Evolutionary conservation across 2,329 filamentous ascomycete genomes (phyloP).

Genomic region (Pestalotiopsis sp.): DNA sequence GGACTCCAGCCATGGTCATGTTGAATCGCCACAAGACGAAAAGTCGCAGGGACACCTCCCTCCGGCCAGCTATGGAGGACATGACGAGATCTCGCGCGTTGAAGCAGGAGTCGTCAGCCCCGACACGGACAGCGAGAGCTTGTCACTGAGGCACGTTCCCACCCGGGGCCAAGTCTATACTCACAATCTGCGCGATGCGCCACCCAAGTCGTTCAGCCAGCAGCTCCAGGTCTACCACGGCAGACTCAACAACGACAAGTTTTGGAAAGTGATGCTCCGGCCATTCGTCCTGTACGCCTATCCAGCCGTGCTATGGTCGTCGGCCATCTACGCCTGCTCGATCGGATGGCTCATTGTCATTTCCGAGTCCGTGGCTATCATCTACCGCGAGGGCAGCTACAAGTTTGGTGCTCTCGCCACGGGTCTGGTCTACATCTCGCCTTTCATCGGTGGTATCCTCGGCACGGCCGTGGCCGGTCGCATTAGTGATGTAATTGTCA

Average conservation of each 20-base stretch:
- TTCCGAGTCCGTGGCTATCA: constrained; percentile 80
- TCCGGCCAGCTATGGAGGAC: constrained; percentile 18
- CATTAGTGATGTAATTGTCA: constrained; percentile 83
- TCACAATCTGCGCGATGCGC: constrained; percentile 65
- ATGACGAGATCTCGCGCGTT: constrained; percentile 3
- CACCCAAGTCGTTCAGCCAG: constrained; percentile 71
- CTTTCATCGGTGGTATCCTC: constrained; percentile 84
- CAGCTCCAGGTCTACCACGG: constrained; percentile 80
- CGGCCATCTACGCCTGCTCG: constrained; percentile 82
- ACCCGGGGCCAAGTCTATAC: constrained; percentile 62
- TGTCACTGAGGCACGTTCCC: constrained; percentile 38
- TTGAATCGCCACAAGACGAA: not conserved
- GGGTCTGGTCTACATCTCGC: constrained; percentile 86
- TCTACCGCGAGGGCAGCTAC: constrained; percentile 76
- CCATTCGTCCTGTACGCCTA: constrained; percentile 89
- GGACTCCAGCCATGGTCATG: not conserved
- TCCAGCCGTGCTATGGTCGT: constrained; percentile 86
- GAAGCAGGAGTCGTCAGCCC: constrained; percentile 28
- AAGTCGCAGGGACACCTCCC: not conserved
- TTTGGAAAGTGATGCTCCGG: constrained; percentile 75
- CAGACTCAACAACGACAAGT: constrained; percentile 75
- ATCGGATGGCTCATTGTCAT: constrained; percentile 96
- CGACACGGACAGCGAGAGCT: constrained; percentile 45
- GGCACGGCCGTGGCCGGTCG: constrained; percentile 92
- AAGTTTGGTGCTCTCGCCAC: constrained; percentile 81